A percentile compares a stretch with the other conserved stretches of the same genome.
Evolutionary conservation across 2,329 filamentous ascomycete genomes (phyloP).

Genomic region (Fusarium sp.): DNA sequence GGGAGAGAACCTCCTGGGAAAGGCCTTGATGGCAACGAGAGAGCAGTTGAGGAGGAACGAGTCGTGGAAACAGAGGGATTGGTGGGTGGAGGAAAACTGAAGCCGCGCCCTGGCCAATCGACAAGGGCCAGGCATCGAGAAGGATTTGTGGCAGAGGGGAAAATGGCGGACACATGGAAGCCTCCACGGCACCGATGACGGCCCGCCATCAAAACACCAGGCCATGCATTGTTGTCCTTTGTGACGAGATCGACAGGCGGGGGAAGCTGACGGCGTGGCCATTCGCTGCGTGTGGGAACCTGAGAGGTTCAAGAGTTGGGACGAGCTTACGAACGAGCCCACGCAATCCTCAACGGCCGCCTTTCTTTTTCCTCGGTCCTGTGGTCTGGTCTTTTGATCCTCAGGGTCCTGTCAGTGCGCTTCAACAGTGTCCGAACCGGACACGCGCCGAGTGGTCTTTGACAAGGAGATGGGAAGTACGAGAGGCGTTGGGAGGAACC

Average conservation of each 20-base stretch:
- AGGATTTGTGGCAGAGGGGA: neutral
- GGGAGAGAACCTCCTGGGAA: slow-evolving; percentile 49
- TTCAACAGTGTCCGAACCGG: neutral
- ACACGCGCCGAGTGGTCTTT: slow-evolving; percentile 8
- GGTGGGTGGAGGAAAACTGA: slow-evolving; percentile 2
- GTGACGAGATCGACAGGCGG: slow-evolving; percentile 37
- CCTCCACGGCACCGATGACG: slow-evolving; percentile 15
- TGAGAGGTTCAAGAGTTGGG: slow-evolving; percentile 22
- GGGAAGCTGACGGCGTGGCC: slow-evolving; percentile 9
- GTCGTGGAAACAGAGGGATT: neutral
- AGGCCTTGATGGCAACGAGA: slow-evolving; percentile 46
- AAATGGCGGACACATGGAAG: slow-evolving; percentile 20
- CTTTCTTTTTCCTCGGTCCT: slow-evolving; percentile 11
- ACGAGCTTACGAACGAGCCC: slow-evolving; percentile 26
- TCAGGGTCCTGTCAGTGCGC: slow-evolving; percentile 39
- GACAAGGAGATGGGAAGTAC: slow-evolving; percentile 12
- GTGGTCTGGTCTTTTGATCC: slow-evolving; percentile 16
- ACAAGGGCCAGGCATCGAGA: neutral
- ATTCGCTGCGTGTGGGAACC: slow-evolving; percentile 10
- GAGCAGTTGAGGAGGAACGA: slow-evolving; percentile 18
- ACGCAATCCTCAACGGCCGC: slow-evolving; percentile 1
- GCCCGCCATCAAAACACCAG: slow-evolving; percentile 8
- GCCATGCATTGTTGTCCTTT: slow-evolving; percentile 19
- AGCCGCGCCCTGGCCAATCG: neutral
- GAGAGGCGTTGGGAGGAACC: slow-evolving; percentile 8